Evolutionary conservation across 345 rosid species (phyloP).

Genomic region (Eucalyptus caleyi): DNA sequence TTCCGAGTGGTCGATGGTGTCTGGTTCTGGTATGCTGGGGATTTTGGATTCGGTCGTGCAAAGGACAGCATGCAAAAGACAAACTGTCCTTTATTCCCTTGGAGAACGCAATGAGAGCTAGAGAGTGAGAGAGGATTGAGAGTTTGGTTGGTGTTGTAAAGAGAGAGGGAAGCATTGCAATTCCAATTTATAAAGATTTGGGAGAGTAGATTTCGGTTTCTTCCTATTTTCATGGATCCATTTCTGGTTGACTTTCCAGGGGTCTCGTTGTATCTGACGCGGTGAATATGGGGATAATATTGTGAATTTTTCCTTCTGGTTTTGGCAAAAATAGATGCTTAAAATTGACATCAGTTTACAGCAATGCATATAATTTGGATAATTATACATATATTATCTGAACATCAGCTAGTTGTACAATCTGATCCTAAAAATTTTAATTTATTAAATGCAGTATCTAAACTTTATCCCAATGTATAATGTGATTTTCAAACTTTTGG

Average conservation of each 20-base stretch:
- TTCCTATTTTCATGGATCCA: neutral
- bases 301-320: neutral
- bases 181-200: neutral
- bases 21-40: neutral
- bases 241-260: neutral
- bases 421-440: too few relatives aligned
- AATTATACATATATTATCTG: too few relatives aligned
- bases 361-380: neutral
- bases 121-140: neutral
- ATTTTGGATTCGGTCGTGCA: neutral
- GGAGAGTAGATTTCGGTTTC: neutral
- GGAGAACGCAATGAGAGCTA: neutral
- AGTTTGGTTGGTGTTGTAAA: neutral
- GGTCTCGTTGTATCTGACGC: neutral
- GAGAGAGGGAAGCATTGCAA: neutral
- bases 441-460: too few relatives aligned
- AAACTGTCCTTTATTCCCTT: neutral
- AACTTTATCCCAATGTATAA: neutral
- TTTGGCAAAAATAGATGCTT: neutral
- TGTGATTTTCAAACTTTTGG: neutral
- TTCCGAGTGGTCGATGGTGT: neutral
- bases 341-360: neutral
- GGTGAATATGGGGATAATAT: neutral
- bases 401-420: rapidly evolving
- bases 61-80: neutral